Conservation (phyloP, 1,139 yeast genomes). For the Lodderomyces orthopsilosis region DNA sequence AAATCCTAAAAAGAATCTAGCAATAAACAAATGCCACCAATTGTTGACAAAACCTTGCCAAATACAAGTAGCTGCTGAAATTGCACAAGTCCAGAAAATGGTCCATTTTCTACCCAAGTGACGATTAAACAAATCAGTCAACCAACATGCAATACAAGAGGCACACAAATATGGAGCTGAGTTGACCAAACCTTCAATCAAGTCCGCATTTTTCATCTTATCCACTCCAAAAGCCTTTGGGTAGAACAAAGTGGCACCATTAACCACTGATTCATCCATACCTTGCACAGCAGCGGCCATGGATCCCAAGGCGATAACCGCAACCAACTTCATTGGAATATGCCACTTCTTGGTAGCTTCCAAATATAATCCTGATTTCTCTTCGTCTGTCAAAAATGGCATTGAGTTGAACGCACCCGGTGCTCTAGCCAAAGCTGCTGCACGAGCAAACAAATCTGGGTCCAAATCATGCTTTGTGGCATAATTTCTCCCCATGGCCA, state of each 20-base stretch:
- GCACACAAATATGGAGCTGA: conserved; percentile 82
- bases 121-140: conserved; percentile 65
- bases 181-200: conserved; percentile 73
- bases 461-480: conserved; percentile 63
- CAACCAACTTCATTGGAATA: conserved; percentile 58
- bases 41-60: conserved; percentile 73
- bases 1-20: conserved; percentile 69
- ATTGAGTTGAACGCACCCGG: conserved; percentile 61
- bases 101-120: conserved; percentile 70
- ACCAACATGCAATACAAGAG: conserved; percentile 68
- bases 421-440: conserved; percentile 72
- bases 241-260: conserved; percentile 77
- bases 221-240: conserved; percentile 52
- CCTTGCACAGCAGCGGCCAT: conserved; percentile 93
- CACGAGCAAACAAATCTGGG: conserved; percentile 63
- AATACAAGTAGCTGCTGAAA: conserved; percentile 66
- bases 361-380: conserved; percentile 52
- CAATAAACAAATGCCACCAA: conserved; percentile 76
- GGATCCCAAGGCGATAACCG: conserved; percentile 70
- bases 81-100: conserved; percentile 63
- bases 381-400: conserved; percentile 56
- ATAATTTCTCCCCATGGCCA: conserved; percentile 69
- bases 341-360: conserved; percentile 64
- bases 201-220: conserved; percentile 45
- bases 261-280: conserved; percentile 85